Base-by-base conservation (phyloP, 2,329 filamentous ascomycete species). In the Exophiala xenobiotica region DNA sequence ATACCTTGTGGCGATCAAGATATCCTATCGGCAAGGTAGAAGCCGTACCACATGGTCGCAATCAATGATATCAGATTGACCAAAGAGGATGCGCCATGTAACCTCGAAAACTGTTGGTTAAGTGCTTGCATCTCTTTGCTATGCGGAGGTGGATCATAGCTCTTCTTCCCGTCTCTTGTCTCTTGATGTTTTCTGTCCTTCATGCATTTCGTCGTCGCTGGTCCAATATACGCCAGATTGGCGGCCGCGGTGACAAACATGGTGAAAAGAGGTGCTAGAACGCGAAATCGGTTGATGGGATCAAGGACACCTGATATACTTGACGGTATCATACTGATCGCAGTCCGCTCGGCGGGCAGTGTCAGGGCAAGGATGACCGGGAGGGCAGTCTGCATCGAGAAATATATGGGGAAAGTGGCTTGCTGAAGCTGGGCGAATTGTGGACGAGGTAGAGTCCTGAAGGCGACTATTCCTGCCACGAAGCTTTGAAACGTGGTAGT, bases 111-210 rank as follows among this genome's bases (percentile, higher is more conserved):
- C 57, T 76, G 78, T 72, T 83, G 87, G 75, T 92, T 95, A 62
- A 95, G 70, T 6, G 76, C 77, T 61, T 82, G 70, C 91, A 97
- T 96, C 73, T 92, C 88, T 61, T 85, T 78, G 4, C 87, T 93
- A 64, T 95, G 88, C 31, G 90, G 88, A 1, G 84, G 79, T 46
- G 81, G 74, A 58, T 95, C 90, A 64, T 87, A 88, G 69, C 85
- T 88, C 67, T 87, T 88, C 78, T 95, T 96, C 48, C 90, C 90
- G 67, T 96, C 92, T 63, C 86, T 83, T 56, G 86, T 90, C 76
- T 92, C 91, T 76, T 96, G 92, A 42, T 85, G 80, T 64, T 87
- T 87, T 64, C 90, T 78, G 69, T 88, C 76, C 58, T 77, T 79
- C 80, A 95, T 95, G 24, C 86, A 76, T 60, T 82, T 80, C 27